These are phyloP conservation scores for Claviceps lovelessii DNA, from an alignment of 2,329 filamentous ascomycete genomes.

Conservation along the genomic window DNA sequence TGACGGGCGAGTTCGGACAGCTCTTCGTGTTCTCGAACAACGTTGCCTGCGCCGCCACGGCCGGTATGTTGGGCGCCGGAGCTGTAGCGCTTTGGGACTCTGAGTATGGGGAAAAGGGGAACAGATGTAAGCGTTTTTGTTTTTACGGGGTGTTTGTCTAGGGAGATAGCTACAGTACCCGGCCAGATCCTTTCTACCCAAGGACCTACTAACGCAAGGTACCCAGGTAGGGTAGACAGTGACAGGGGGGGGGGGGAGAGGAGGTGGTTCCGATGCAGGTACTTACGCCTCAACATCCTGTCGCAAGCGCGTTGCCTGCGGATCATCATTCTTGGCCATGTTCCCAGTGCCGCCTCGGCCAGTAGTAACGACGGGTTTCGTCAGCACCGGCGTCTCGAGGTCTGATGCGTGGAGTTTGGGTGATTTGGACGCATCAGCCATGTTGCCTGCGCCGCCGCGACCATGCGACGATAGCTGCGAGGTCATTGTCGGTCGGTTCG, in stretches of 20 bases:
- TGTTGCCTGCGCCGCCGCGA: slow-evolving; percentile 68
- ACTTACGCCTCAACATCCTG: slow-evolving; percentile 70
- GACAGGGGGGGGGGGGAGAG: neutral
- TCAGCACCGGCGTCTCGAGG: slow-evolving; percentile 70
- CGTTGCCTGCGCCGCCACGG: slow-evolving; percentile 62
- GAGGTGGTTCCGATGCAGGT: neutral
- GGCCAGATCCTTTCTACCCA: too few species aligned
- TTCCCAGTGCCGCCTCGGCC: slow-evolving; percentile 80
- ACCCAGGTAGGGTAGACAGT: too few species aligned
- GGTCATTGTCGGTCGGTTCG: slow-evolving; percentile 9
- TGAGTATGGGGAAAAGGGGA: slow-evolving; percentile 12
- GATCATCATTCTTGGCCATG: slow-evolving; percentile 63
- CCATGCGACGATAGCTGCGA: slow-evolving; percentile 47
- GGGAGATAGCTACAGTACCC: too few species aligned
- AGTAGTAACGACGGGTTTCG: slow-evolving; percentile 72
- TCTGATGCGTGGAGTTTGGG: slow-evolving; percentile 45
- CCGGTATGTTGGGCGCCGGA: slow-evolving; percentile 51
- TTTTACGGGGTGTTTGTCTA: too few species aligned
- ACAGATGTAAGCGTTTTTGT: neutral
- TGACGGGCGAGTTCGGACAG: slow-evolving; percentile 18
- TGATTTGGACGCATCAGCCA: slow-evolving; percentile 38
- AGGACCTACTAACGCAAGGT: too few species aligned
- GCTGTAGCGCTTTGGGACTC: slow-evolving; percentile 40
- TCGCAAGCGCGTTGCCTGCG: slow-evolving; percentile 56
- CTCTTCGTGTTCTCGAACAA: slow-evolving; percentile 37